Evolutionary conservation across 2,329 filamentous ascomycete species (phyloP), one percentile per base, ranked within the genome.

Genomic region (Phialophora chinensis): DNA sequence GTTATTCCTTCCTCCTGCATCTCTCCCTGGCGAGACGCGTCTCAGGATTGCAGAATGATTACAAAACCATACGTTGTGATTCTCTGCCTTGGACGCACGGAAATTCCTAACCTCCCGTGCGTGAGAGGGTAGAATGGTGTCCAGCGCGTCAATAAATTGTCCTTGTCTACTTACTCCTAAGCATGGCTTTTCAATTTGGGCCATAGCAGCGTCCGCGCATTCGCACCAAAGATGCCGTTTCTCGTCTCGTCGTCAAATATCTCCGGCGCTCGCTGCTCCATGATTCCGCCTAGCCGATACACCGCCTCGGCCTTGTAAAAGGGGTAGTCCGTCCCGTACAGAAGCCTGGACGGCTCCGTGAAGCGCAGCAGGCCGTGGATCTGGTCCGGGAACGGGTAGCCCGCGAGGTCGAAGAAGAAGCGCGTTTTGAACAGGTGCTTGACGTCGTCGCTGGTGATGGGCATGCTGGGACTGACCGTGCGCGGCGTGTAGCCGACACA

Each of bases 281-380:
- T 17, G 35, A 42, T 42, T 3, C 35, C 35, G 14, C 35, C 14
- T 1, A 42, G 14, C 35, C 35, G 12, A 7, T 17, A 42, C 35
- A 42, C 35, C 35, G 35, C 35, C 14, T 42, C 35, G 35, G 35
- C 35, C 14, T 42, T 42, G 35, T 42, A 62, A 49, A 62, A 63
- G n/a, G 61, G 54, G 25, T 29, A 63, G 25, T 63, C 53, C 31
- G 60, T 62, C 25, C 60, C 60, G 60, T 62, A 62, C 25, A 62
- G 12, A 4, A 62, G 35, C 35, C 60, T n/a, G 1, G 49, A 44
- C 10, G 52, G 33, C 31, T 55, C 50, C 14, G 50, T 49, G 35
- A 55, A 62, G 20, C 50, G 60, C 23, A 62, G 50, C 52, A 69
- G 74, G 1, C 82, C 83, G 61, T 80, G 78, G 20, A 68, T 62